These are phyloP conservation scores for Yarrowia deformans DNA, from an alignment of 805 yeast species.

Conservation along the genomic window DNA sequence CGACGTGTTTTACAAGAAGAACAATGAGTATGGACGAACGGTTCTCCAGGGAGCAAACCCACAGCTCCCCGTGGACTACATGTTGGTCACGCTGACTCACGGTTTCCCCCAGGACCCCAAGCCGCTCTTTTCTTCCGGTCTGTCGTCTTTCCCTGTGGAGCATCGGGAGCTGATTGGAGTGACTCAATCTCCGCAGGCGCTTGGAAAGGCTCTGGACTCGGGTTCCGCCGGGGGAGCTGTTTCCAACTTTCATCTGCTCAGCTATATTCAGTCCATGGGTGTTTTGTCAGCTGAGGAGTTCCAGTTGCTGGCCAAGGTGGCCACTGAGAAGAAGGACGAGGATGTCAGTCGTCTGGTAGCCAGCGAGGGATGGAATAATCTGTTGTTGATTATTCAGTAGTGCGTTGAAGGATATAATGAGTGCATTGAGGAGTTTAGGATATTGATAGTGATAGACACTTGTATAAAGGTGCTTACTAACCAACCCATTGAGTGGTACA, in stretches of 20 bases:
- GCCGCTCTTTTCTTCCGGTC: conserved; percentile 58
- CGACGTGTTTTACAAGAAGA: conserved; percentile 82
- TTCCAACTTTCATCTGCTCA: conserved; percentile 80
- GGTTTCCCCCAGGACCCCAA: conserved; percentile 78
- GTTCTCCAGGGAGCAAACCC: conserved; percentile 92
- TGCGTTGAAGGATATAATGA: background rate
- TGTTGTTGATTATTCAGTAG: conserved; percentile 59
- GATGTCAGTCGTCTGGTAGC: conserved; percentile 63
- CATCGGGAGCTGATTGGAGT: conserved; percentile 79
- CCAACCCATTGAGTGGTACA: no score
- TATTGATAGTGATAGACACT: no score
- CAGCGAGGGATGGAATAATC: conserved; percentile 83
- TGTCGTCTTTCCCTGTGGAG: conserved; percentile 69
- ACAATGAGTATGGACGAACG: conserved; percentile 85
- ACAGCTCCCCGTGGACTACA: conserved; percentile 89
- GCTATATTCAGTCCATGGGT: conserved; percentile 63
- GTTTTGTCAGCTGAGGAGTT: conserved; percentile 66
- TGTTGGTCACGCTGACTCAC: conserved; percentile 86
- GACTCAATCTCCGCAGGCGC: conserved; percentile 55
- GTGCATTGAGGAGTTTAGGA: no score
- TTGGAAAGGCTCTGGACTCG: conserved; percentile 41
- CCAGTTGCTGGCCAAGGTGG: conserved; percentile 57
- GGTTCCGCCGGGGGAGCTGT: conserved; percentile 51
- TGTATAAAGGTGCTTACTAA: no score
- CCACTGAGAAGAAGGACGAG: conserved; percentile 54